These are phyloP conservation scores for Bidens hawaiensis DNA, from an alignment of 140 eudicot species.

Conservation along the genomic window DNA sequence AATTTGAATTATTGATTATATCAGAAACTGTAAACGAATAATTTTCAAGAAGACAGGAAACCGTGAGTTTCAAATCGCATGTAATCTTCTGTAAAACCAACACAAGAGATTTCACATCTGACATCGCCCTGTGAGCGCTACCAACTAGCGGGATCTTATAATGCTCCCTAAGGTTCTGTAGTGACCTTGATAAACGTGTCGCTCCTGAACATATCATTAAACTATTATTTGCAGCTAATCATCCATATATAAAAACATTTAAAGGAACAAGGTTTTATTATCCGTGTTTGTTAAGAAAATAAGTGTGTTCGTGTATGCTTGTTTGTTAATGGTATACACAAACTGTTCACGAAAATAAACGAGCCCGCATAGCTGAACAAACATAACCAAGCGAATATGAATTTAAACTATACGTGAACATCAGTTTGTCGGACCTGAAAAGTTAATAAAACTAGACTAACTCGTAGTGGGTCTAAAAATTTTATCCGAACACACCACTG, in stretches of 20 bases:
- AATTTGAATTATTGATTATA: slow-evolving; percentile 7
- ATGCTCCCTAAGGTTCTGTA: slow-evolving; percentile 60
- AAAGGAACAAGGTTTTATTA: not conserved
- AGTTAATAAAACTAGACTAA: no score
- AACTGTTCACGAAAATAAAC: no score
- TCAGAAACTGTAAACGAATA: slow-evolving; percentile 49
- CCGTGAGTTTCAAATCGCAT: slow-evolving; percentile 51
- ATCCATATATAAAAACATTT: slow-evolving; percentile 1
- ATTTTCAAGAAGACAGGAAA: slow-evolving; percentile 38
- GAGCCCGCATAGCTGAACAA: no score
- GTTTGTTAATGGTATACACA: no score
- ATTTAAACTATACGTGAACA: no score
- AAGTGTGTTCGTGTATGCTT: no score
- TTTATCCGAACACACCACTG: no score
- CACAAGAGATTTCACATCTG: slow-evolving; percentile 63
- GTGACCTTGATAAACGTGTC: slow-evolving; percentile 29
- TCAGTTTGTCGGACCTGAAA: no score
- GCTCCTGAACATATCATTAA: slow-evolving; percentile 42
- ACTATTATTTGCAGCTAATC: slow-evolving; percentile 1
- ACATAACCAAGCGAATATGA: no score
- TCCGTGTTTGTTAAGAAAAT: no score
- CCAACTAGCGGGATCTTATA: slow-evolving; percentile 52
- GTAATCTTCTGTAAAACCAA: slow-evolving; percentile 64
- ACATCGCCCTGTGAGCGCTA: slow-evolving; percentile 84
- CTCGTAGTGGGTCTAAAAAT: no score